These are phyloP conservation scores for Conoideocrella luteorostrata DNA, from an alignment of 2,329 filamentous ascomycete genomes.

Conservation along the genomic window DNA sequence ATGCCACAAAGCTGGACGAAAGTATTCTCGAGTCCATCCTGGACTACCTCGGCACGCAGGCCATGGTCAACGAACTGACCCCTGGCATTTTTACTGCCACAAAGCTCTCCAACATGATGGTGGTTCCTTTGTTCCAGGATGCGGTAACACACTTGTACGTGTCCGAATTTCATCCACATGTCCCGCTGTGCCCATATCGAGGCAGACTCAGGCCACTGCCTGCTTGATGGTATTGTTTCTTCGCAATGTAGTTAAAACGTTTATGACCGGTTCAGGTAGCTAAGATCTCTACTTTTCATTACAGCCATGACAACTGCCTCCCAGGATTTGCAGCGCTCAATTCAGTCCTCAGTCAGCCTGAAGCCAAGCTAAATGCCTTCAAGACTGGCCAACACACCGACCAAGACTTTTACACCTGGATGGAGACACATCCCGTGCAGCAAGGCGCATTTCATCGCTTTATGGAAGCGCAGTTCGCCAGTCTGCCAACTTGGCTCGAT, in stretches of 20 bases:
- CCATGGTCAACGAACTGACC: conserved; percentile 8
- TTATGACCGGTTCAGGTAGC: no score
- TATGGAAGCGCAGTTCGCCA: conserved; percentile 19
- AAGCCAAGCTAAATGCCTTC: conserved; percentile 13
- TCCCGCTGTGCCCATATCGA: background rate
- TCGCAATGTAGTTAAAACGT: no score
- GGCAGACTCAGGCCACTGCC: no score
- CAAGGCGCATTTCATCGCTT: conserved; percentile 18
- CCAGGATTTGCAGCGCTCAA: conserved; percentile 13
- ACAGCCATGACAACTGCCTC: conserved; percentile 14
- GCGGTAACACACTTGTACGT: conserved; percentile 13
- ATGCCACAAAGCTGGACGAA: conserved; percentile 5
- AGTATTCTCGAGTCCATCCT: conserved; percentile 11
- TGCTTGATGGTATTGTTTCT: no score
- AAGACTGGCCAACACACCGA: conserved; percentile 11
- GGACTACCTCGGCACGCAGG: conserved; percentile 12
- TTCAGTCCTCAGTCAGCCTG: conserved; percentile 6
- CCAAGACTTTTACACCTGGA: conserved; percentile 14
- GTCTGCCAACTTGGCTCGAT: conserved; percentile 17
- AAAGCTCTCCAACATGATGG: conserved; percentile 9
- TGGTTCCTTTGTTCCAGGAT: conserved; percentile 11
- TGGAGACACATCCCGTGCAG: conserved; percentile 13
- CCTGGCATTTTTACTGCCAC: conserved; percentile 9
- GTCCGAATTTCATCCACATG: background rate
- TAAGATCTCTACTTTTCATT: no score